Evolutionary conservation across 2,329 filamentous ascomycete genomes (phyloP).

Genomic region (Exophiala lecanii-corni): DNA sequence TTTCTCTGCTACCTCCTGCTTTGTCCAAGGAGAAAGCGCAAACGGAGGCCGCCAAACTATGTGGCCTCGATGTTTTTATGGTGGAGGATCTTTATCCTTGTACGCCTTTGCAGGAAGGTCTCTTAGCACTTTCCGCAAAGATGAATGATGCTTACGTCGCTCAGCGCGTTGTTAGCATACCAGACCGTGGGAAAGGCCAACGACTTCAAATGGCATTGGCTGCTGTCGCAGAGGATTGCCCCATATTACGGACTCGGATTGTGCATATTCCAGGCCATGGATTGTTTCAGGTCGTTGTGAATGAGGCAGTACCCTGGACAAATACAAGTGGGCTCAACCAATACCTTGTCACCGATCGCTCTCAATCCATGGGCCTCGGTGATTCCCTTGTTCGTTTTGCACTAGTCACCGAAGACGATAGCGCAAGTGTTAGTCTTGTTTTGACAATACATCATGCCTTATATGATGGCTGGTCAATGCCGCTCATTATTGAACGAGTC

Average conservation of each 20-base stretch:
- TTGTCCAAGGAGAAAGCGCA: constrained; percentile 8
- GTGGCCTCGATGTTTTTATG: constrained; percentile 19
- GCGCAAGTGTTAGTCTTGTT: constrained; percentile 27
- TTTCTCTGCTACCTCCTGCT: constrained; percentile 5
- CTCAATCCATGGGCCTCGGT: constrained; percentile 13
- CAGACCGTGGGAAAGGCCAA: constrained; percentile 29
- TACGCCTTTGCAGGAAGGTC: constrained; percentile 42
- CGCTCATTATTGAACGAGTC: constrained; percentile 22
- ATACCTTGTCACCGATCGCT: constrained; percentile 8
- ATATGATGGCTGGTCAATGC: constrained; percentile 37
- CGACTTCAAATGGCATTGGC: constrained; percentile 39
- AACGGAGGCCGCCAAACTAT: constrained; percentile 19
- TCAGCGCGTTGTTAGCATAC: constrained; percentile 34
- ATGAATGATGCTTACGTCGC: constrained; percentile 39
- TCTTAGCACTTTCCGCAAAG: constrained; percentile 38
- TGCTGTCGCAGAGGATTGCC: constrained; percentile 30
- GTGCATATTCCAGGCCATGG: constrained; percentile 27
- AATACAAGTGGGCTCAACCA: constrained; percentile 11
- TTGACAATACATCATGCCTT: constrained; percentile 42
- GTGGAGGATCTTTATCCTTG: constrained; percentile 40
- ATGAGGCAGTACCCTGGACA: constrained; percentile 24
- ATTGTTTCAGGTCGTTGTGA: constrained; percentile 30
- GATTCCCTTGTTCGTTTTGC: constrained; percentile 14
- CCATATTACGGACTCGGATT: constrained; percentile 41
- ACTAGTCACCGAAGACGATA: constrained; percentile 3